Conservation (phyloP, 2,329 filamentous ascomycete species). For the Cladosporium velox region DNA sequence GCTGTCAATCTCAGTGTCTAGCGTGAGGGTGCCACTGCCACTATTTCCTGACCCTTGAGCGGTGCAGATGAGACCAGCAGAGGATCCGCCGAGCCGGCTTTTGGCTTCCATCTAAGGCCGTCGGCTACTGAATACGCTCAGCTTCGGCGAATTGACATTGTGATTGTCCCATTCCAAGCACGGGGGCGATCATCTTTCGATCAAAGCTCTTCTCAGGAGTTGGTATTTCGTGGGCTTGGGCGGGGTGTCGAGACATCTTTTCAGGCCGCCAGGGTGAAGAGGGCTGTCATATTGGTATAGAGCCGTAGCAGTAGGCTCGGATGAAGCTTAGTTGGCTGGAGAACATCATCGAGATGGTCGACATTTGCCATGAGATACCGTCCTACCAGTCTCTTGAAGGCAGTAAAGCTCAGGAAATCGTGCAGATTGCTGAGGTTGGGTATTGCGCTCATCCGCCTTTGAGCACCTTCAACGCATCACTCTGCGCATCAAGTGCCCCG, state of each 20-base stretch:
- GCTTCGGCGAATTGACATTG: not conserved
- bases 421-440: not conserved
- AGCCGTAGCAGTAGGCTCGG: not conserved
- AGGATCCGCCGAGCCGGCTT: not conserved
- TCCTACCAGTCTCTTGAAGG: not conserved
- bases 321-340: not conserved
- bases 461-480: constrained; percentile 60
- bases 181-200: not conserved
- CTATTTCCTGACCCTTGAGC: not conserved
- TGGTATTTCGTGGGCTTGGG: not conserved
- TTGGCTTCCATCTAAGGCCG: not conserved
- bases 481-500: constrained; percentile 60
- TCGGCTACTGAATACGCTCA: not conserved
- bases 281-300: not conserved
- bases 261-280: not conserved
- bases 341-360: not conserved
- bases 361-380: not conserved
- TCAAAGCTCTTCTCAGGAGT: not conserved
- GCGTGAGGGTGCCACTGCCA: not conserved
- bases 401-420: not conserved
- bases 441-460: constrained; percentile 39
- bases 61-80: not conserved
- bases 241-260: not conserved
- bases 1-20: not conserved
- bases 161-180: not conserved